Conservation (phyloP, 805 yeast species). For the Lachancea fermentati region DNA sequence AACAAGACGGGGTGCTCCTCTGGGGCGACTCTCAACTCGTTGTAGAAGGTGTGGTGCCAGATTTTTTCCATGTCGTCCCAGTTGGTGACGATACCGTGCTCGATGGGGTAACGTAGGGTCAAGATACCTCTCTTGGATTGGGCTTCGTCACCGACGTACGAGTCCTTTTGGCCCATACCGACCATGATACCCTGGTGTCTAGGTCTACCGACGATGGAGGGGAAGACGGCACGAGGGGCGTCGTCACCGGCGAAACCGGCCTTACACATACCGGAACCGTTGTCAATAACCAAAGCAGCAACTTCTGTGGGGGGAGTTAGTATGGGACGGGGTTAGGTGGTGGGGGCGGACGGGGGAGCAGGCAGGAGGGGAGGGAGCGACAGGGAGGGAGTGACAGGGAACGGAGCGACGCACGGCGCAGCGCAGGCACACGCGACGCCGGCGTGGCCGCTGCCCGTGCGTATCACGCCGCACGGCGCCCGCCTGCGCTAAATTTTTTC, state of each 20-base stretch:
- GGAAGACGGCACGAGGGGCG: constrained; percentile 99
- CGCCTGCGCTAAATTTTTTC: too few relatives aligned
- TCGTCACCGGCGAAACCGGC: constrained; percentile 99
- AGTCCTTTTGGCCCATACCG: constrained; percentile 99
- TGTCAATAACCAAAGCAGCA: constrained; percentile 77
- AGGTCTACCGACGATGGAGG: constrained; percentile 99
- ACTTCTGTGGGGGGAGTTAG: constrained; percentile 26
- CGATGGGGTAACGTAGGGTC: constrained; percentile 97
- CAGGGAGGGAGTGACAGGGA: too few relatives aligned
- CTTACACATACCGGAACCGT: constrained; percentile 99
- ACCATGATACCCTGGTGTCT: constrained; percentile 99
- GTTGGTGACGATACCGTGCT: constrained; percentile 99
- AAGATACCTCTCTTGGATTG: constrained; percentile 99
- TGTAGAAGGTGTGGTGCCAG: constrained; percentile 99
- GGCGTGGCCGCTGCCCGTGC: too few relatives aligned
- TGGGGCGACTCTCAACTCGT: constrained; percentile 99
- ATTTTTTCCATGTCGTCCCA: constrained; percentile 99
- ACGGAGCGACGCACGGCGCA: too few relatives aligned
- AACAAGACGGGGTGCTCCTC: constrained; percentile 99
- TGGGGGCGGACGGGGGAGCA: too few relatives aligned
- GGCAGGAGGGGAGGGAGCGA: too few relatives aligned
- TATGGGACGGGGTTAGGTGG: too few relatives aligned
- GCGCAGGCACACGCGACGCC: too few relatives aligned
- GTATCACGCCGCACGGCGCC: too few relatives aligned
- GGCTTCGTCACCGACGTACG: constrained; percentile 99